phyloP scores from a whole-genome alignment of 2,329 filamentous ascomycete species.

The Sporothrix brunneoviolacea region DNA sequence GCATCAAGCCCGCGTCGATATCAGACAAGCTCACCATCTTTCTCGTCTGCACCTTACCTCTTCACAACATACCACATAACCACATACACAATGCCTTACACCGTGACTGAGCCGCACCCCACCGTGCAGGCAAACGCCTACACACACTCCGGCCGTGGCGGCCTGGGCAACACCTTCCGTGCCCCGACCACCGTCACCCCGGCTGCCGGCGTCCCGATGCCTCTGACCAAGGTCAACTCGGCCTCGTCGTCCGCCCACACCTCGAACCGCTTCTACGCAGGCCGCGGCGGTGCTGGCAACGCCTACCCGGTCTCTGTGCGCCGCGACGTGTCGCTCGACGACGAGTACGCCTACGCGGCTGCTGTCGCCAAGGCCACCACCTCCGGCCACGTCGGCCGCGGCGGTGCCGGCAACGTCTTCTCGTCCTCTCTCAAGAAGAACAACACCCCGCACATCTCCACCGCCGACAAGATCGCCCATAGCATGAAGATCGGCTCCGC shows the following conservation, averaged over 20 bases:
- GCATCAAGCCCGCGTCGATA: neutral
- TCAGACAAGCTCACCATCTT: too few relatives aligned
- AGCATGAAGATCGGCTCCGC: neutral
- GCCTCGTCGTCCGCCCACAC: constrained; percentile 33
- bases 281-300: constrained; percentile 63
- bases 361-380: constrained; percentile 45
- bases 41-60: neutral
- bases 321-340: constrained; percentile 59
- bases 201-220: constrained; percentile 44
- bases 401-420: constrained; percentile 55
- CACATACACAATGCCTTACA: constrained; percentile 34
- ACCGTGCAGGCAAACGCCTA: constrained; percentile 39
- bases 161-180: constrained; percentile 50
- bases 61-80: neutral
- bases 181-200: constrained; percentile 36
- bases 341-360: constrained; percentile 53
- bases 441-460: constrained; percentile 3
- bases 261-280: constrained; percentile 52
- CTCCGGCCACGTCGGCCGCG: constrained; percentile 55
- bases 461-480: constrained; percentile 10
- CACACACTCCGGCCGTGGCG: constrained; percentile 49
- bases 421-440: constrained; percentile 14
- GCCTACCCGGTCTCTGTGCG: constrained; percentile 46
- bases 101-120: constrained; percentile 43
- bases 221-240: constrained; percentile 34